Evolutionary conservation across 495 filamentous ascomycete species (phyloP).

Genomic region (Saxophila tyrrhenica): DNA sequence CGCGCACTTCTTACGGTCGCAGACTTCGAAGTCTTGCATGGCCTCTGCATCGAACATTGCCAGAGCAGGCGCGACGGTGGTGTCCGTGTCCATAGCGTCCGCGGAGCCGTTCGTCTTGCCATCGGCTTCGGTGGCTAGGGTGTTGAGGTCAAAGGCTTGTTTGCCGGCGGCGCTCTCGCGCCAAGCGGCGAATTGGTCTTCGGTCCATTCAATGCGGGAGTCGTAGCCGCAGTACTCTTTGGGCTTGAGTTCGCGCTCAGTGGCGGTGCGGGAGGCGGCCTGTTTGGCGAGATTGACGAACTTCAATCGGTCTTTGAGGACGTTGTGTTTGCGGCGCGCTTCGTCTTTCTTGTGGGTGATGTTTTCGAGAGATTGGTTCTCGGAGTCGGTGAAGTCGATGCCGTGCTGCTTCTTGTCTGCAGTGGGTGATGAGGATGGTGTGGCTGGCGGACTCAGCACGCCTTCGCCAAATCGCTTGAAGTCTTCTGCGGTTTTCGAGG

Average conservation of each 20-base stretch:
- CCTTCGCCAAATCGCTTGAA: conserved; percentile 49
- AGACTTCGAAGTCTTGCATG: conserved; percentile 17
- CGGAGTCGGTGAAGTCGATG: conserved; percentile 18
- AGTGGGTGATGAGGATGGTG: conserved; percentile 10
- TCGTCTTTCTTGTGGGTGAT: conserved; percentile 22
- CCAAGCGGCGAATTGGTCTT: conserved; percentile 45
- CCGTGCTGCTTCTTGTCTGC: not conserved
- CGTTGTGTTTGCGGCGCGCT: conserved; percentile 21
- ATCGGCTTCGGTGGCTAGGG: conserved; percentile 4
- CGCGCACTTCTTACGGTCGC: conserved; percentile 30
- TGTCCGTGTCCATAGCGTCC: conserved; percentile 3
- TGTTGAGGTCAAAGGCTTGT: conserved; percentile 20
- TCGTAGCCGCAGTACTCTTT: conserved; percentile 62
- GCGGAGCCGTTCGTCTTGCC: not conserved
- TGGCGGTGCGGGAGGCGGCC: conserved; percentile 22
- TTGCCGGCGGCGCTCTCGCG: conserved; percentile 21
- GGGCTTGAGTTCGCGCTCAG: conserved; percentile 26
- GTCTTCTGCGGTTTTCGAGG: conserved; percentile 37
- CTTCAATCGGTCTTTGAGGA: conserved; percentile 31
- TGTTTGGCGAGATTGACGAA: conserved; percentile 28
- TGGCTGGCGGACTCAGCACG: conserved; percentile 31
- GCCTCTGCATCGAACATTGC: conserved; percentile 6
- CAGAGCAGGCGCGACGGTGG: not conserved
- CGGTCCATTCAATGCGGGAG: conserved; percentile 46
- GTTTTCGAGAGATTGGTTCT: conserved; percentile 17